These are phyloP conservation scores for Leccinellum luteum DNA, from an alignment of 768 basidiomycete genomes.

Conservation along the genomic window DNA sequence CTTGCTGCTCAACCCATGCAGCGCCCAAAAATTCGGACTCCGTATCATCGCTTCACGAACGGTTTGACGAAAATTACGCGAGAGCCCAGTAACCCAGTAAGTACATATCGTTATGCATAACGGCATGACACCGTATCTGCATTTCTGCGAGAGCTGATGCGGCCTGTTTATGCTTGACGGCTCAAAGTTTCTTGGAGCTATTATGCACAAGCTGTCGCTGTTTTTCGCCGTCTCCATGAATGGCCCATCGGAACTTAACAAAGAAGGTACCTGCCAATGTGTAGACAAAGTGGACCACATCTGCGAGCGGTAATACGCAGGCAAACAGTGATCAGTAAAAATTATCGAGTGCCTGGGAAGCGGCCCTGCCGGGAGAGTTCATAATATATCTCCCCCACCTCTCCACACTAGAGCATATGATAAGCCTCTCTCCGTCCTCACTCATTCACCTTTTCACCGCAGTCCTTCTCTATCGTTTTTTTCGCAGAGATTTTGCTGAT, in stretches of 20 bases:
- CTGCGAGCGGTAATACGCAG: neutral
- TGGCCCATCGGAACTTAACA: neutral
- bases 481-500: neutral
- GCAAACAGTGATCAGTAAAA: neutral
- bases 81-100: neutral
- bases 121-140: neutral
- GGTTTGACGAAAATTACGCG: neutral
- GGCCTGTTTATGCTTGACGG: neutral
- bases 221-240: neutral
- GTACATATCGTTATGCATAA: neutral
- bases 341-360: constrained; percentile 11
- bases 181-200: neutral
- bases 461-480: constrained; percentile 10
- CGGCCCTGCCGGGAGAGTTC: constrained; percentile 10
- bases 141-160: neutral
- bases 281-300: neutral
- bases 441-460: constrained; percentile 11
- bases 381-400: constrained; percentile 3
- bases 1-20: neutral
- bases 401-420: neutral
- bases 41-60: neutral
- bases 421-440: neutral
- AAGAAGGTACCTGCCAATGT: neutral
- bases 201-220: neutral
- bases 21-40: neutral